Evolutionary conservation across 73 alveolate species (phyloP).

Genomic region (Stentor roeselii): DNA sequence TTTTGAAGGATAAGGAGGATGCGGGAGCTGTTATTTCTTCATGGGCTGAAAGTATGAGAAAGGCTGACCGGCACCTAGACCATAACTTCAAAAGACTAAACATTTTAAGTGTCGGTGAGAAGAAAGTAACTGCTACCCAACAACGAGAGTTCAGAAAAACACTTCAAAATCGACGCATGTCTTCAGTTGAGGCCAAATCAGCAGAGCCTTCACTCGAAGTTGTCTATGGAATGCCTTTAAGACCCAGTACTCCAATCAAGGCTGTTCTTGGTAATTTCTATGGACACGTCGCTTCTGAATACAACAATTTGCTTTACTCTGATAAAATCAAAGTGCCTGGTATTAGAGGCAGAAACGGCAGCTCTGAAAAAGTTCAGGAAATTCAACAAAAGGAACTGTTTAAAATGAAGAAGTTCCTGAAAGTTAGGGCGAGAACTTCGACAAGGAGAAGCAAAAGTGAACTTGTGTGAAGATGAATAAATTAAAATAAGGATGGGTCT

Average conservation of each 20-base stretch:
- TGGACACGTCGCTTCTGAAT: slow-evolving; percentile 3
- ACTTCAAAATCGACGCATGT: not conserved
- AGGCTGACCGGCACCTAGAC: not conserved
- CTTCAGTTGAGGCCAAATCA: not conserved
- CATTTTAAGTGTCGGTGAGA: not conserved
- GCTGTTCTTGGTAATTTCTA: slow-evolving; percentile 4
- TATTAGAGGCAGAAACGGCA: not conserved
- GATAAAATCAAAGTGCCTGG: not conserved
- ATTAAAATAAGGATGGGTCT: no score
- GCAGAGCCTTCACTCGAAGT: not conserved
- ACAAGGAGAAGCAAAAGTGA: not conserved
- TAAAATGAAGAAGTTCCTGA: slow-evolving; percentile 40
- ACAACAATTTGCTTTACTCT: not conserved
- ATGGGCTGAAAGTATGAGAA: slow-evolving; percentile 7
- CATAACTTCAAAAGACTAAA: not conserved
- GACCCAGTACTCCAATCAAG: slow-evolving; percentile 16
- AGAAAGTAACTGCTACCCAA: not conserved
- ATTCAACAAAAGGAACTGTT: slow-evolving; percentile 29
- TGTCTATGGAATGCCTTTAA: not conserved
- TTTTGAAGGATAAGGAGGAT: slow-evolving; percentile 72
- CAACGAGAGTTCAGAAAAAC: not conserved
- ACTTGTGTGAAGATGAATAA: no score
- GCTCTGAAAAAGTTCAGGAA: not conserved
- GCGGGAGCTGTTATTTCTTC: slow-evolving; percentile 51
- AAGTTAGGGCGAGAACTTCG: slow-evolving; percentile 35